phyloP scores from a whole-genome alignment of 192 early-diverging fungal species.

The Coemansia asiatica region DNA sequence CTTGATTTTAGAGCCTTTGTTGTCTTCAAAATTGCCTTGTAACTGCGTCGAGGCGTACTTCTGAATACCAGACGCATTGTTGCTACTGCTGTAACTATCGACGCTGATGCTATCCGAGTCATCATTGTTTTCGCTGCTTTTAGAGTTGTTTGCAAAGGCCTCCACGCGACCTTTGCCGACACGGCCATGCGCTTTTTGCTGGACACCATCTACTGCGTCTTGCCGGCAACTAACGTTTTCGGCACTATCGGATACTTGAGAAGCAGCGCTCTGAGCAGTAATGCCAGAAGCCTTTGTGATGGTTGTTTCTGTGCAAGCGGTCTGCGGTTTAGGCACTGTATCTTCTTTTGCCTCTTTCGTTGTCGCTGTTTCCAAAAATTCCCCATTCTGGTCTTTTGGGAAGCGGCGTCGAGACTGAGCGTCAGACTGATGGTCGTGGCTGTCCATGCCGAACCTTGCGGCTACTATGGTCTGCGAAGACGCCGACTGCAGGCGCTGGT shows the following conservation, averaged over 20 bases:
- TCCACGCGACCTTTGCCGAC: neutral
- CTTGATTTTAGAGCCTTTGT: too few species aligned
- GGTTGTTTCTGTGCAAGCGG: neutral
- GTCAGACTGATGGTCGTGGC: neutral
- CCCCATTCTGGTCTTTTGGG: neutral
- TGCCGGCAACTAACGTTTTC: neutral
- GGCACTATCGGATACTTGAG: neutral
- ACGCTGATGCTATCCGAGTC: neutral
- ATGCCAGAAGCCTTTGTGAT: neutral
- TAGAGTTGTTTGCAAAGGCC: neutral
- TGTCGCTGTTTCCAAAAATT: neutral
- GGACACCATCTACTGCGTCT: neutral
- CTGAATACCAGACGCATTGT: too few species aligned
- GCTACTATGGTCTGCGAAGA: neutral
- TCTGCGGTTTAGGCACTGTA: neutral
- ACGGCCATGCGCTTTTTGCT: neutral
- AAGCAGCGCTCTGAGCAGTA: neutral
- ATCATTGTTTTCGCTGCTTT: neutral
- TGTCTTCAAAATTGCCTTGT: too few species aligned
- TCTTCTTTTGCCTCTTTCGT: neutral
- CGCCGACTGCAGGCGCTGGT: neutral
- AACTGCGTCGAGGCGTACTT: too few species aligned
- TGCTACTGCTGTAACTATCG: neutral
- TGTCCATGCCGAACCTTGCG: neutral
- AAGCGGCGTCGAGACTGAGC: neutral